Percentiles rank a stretch among this genome's conserved stretches.
Conservation (phyloP, 495 filamentous ascomycete species). For the Hypoxylon fuscum region DNA sequence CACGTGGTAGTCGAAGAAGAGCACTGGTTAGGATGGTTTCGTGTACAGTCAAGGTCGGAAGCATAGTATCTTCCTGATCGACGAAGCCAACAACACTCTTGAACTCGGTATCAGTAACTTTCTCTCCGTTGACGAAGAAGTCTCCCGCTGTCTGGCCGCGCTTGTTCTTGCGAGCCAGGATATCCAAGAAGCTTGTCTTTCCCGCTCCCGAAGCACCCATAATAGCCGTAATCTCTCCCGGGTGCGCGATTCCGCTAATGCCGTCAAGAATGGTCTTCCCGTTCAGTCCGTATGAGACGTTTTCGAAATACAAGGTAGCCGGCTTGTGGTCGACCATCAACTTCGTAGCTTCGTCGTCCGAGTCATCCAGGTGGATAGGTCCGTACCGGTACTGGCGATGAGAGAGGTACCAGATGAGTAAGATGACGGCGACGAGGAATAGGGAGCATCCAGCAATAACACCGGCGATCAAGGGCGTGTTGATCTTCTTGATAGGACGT, state of each 20-base stretch:
- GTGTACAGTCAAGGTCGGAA: slow-evolving; percentile 95
- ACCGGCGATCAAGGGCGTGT: slow-evolving; percentile 93
- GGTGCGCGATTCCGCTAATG: slow-evolving; percentile 83
- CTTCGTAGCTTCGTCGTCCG: slow-evolving; percentile 86
- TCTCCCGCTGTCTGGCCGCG: slow-evolving; percentile 79
- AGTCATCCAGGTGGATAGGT: slow-evolving; percentile 83
- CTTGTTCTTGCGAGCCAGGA: slow-evolving; percentile 97
- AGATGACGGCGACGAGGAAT: slow-evolving; percentile 85
- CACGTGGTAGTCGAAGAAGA: slow-evolving; percentile 83
- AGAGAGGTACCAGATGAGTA: slow-evolving; percentile 89
- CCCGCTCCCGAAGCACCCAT: slow-evolving; percentile 98
- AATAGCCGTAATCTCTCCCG: slow-evolving; percentile 93
- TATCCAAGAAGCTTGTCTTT: slow-evolving; percentile 97
- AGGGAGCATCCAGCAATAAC: slow-evolving; percentile 89
- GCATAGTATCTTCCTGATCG: slow-evolving; percentile 98
- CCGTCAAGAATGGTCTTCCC: slow-evolving; percentile 84
- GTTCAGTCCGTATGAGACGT: slow-evolving; percentile 86
- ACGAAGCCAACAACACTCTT: slow-evolving; percentile 94
- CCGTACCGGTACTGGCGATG: slow-evolving; percentile 76
- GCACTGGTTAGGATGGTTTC: slow-evolving; percentile 97
- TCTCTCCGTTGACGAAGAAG: slow-evolving; percentile 95
- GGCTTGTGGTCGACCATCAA: slow-evolving; percentile 91
- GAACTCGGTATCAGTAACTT: slow-evolving; percentile 84
- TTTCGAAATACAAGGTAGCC: slow-evolving; percentile 85
- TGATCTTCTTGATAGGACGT: slow-evolving; percentile 91